Evolutionary conservation across 2,329 filamentous ascomycete genomes (phyloP), one percentile per base, ranked within the genome.

Genomic region (Domatiomyces catenatus): DNA sequence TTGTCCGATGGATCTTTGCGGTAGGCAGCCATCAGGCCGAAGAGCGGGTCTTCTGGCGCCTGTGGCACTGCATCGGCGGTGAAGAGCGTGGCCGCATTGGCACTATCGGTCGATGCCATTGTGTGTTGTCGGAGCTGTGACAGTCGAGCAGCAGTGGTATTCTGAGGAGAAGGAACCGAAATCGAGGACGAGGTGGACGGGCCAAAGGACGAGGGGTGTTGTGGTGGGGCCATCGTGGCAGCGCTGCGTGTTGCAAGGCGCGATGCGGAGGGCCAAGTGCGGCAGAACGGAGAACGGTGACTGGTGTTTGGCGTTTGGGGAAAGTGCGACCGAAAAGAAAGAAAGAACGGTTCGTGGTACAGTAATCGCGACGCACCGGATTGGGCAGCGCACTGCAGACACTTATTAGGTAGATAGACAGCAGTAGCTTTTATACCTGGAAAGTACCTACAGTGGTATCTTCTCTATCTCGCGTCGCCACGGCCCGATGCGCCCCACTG

Each of bases 41-140:
- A 98, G 65, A 98, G 79, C 58, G 90, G 81, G 71, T 98, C 92
- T 68, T 94, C 89, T 46, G 92, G 89, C 54, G 92, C 92, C 70
- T 90, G 83, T 62, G 89, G 86, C 53, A 95, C 86, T 58, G 76
- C 72, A 63, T 84, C 77, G 62, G 83, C 76, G 54, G 81, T 78
- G 72, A 94, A 94, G 63, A 76, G 79, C 60, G 84, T 83, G 51
- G 74, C 65, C 62, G 71, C 64, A 56, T 68, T 69, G 61, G 69
- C 66, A 10, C 22, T 24, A 24, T 50, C 49, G 42, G 44, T 20
- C 1, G 50, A 44, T 18, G 44, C 32, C 15, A 47, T 47, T 69
- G 69, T 69, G 60, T 92, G 86, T 64, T 72, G 74, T 61, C 76
- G 74, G 61, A 87, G 61, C 76, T 75, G 62, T 86, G 76, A 62